phyloP scores from a whole-genome alignment of 1,284 basidiomycete genomes.

The Apiotrichum veenhuisii region DNA sequence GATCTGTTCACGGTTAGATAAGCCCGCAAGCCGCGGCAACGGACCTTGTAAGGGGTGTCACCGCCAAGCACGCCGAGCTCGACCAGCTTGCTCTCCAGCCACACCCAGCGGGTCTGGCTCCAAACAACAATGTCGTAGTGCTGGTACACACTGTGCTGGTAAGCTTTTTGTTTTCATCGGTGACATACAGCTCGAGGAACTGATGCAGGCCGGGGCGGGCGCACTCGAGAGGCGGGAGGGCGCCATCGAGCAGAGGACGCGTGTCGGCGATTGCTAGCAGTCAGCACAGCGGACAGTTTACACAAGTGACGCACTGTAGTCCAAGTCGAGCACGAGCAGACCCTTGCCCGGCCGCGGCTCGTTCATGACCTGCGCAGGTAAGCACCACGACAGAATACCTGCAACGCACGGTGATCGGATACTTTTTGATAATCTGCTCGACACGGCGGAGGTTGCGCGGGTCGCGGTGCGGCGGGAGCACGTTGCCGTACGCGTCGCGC shows the following conservation, averaged over 20 bases:
- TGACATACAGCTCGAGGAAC: slow-evolving; percentile 56
- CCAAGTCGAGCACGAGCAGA: slow-evolving; percentile 78
- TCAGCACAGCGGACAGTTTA: not conserved
- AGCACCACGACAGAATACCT: not conserved
- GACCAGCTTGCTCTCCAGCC: slow-evolving; percentile 84
- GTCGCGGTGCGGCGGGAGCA: slow-evolving; percentile 63
- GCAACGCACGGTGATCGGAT: slow-evolving; percentile 52
- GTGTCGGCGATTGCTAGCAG: slow-evolving; percentile 71
- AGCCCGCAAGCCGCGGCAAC: slow-evolving; percentile 12
- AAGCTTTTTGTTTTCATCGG: slow-evolving; percentile 20
- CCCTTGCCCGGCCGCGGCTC: slow-evolving; percentile 71
- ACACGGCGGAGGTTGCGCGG: slow-evolving; percentile 73
- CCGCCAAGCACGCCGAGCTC: slow-evolving; percentile 81
- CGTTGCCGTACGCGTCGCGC: slow-evolving; percentile 53
- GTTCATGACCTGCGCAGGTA: slow-evolving; percentile 59
- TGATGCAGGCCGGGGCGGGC: slow-evolving; percentile 77
- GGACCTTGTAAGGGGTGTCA: slow-evolving; percentile 63
- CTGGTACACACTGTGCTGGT: slow-evolving; percentile 58
- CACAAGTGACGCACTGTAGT: slow-evolving; percentile 62
- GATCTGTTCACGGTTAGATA: slow-evolving; percentile 21
- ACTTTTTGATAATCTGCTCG: slow-evolving; percentile 63
- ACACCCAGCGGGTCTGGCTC: slow-evolving; percentile 78
- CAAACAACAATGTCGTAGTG: slow-evolving; percentile 83
- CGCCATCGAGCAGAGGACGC: slow-evolving; percentile 71
- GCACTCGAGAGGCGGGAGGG: slow-evolving; percentile 71